Evolutionary conservation across 345 rosid genomes (phyloP).

Genomic region (Viola odorata): DNA sequence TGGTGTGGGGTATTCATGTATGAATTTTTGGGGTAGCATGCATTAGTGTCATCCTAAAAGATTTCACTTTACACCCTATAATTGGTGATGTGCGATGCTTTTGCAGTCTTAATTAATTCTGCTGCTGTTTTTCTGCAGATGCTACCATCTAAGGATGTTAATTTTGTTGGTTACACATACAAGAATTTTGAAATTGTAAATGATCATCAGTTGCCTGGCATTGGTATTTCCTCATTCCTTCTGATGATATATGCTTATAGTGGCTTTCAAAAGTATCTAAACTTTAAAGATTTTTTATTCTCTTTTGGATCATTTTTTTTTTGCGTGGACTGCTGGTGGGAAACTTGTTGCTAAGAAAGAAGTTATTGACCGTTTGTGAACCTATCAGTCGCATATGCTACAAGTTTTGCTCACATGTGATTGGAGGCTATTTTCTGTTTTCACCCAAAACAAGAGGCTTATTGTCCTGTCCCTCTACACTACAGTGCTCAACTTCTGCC

Average conservation of each 20-base stretch:
- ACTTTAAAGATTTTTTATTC: neutral
- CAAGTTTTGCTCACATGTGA: too few relatives aligned
- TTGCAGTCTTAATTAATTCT: neutral
- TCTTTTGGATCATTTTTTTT: neutral
- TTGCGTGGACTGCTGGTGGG: too few relatives aligned
- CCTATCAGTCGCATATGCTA: too few relatives aligned
- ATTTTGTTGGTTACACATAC: constrained; percentile 33
- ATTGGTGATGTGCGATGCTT: neutral
- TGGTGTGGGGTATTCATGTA: neutral
- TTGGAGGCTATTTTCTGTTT: too few relatives aligned
- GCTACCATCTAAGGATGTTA: constrained; percentile 27
- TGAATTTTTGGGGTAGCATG: neutral
- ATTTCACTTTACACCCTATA: too few relatives aligned
- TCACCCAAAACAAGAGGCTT: too few relatives aligned
- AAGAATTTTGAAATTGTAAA: constrained; percentile 32
- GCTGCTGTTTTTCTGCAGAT: constrained; percentile 18
- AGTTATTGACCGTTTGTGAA: too few relatives aligned
- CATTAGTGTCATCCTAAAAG: too few relatives aligned
- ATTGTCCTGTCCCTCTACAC: too few relatives aligned
- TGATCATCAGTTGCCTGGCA: constrained; percentile 30
- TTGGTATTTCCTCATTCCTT: constrained; percentile 13
- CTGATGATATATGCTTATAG: neutral
- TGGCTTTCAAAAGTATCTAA: neutral
- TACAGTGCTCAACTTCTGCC: too few relatives aligned
- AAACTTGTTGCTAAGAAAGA: too few relatives aligned